Percentiles rank a stretch among this genome's conserved stretches.
These are phyloP conservation scores for Auricularia cornea DNA, from an alignment of 768 basidiomycete genomes.

Conservation along the genomic window DNA sequence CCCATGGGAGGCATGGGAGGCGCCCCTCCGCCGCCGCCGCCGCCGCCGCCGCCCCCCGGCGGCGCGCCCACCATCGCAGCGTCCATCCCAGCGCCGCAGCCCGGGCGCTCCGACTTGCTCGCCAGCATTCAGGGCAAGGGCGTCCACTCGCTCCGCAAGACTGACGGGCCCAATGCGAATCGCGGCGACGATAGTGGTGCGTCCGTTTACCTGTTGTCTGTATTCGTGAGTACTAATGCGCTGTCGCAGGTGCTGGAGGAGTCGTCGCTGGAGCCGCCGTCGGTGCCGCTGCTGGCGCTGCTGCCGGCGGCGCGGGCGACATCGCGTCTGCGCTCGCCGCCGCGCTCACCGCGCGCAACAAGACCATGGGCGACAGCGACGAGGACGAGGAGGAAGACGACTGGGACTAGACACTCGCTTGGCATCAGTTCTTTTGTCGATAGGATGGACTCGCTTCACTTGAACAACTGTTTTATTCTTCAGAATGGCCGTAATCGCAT, in stretches of 20 bases:
- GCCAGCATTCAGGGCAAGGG: slow-evolving; percentile 80
- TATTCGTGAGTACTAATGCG: too few relatives aligned
- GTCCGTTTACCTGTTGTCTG: too few relatives aligned
- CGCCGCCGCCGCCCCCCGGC: slow-evolving; percentile 31
- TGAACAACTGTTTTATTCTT: too few relatives aligned
- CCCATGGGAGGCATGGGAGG: not conserved
- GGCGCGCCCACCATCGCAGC: slow-evolving; percentile 18
- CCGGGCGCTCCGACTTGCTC: slow-evolving; percentile 59
- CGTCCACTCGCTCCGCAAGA: slow-evolving; percentile 59
- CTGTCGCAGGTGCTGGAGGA: slow-evolving; percentile 12
- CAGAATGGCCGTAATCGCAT: too few relatives aligned
- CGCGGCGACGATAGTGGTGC: not conserved
- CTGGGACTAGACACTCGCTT: slow-evolving; percentile 43
- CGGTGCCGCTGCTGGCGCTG: slow-evolving; percentile 7
- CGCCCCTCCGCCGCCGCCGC: slow-evolving; percentile 36
- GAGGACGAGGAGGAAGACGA: slow-evolving; percentile 69
- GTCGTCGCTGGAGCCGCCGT: slow-evolving; percentile 13
- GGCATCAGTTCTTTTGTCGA: too few relatives aligned
- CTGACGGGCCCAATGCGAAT: slow-evolving; percentile 11
- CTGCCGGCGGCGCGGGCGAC: slow-evolving; percentile 50
- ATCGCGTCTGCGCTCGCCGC: slow-evolving; percentile 77
- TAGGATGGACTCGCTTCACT: too few relatives aligned
- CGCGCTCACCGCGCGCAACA: slow-evolving; percentile 74
- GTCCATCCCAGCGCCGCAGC: slow-evolving; percentile 41
- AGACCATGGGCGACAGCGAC: slow-evolving; percentile 80